Conservation (phyloP, 1,284 basidiomycete genomes). For the Puccinia brachypodii region DNA sequence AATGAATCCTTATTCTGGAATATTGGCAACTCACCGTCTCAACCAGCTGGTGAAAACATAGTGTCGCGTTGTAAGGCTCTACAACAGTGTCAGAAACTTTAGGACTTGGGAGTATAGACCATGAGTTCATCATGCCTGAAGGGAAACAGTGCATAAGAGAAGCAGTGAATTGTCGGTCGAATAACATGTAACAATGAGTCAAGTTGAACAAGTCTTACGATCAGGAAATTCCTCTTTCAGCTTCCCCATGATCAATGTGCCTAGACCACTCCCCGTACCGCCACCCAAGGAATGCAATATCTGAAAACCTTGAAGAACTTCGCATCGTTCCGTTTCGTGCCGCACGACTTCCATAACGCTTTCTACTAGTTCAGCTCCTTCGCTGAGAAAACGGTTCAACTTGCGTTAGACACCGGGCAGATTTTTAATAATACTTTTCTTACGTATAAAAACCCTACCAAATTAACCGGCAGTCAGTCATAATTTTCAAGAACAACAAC, state of each 20-base stretch:
- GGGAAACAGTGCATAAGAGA: background rate
- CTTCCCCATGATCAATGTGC: constrained; percentile 57
- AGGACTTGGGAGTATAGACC: constrained; percentile 48
- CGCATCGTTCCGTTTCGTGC: constrained; percentile 57
- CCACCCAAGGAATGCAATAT: constrained; percentile 58
- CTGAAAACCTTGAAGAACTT: constrained; percentile 58
- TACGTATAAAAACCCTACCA: constrained; percentile 44
- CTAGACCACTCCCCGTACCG: constrained; percentile 58
- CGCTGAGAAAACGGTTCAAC: constrained; percentile 56
- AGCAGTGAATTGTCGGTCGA: constrained; percentile 52
- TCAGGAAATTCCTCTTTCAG: constrained; percentile 58
- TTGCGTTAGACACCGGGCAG: background rate
- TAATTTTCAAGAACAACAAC: background rate
- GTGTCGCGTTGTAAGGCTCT: constrained; percentile 58
- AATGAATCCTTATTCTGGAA: background rate
- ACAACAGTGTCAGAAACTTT: constrained; percentile 58
- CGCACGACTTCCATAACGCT: constrained; percentile 57
- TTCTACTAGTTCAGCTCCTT: constrained; percentile 57
- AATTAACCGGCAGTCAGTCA: background rate
- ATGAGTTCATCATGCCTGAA: constrained; percentile 49
- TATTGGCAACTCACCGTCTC: constrained; percentile 51
- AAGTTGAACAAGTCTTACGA: constrained; percentile 57
- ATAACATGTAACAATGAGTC: constrained; percentile 54
- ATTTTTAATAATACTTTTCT: constrained; percentile 44
- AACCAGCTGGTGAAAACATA: constrained; percentile 58